These are phyloP conservation scores for Agaricales sp. DNA, from an alignment of 1,284 basidiomycete species.

Conservation along the genomic window DNA sequence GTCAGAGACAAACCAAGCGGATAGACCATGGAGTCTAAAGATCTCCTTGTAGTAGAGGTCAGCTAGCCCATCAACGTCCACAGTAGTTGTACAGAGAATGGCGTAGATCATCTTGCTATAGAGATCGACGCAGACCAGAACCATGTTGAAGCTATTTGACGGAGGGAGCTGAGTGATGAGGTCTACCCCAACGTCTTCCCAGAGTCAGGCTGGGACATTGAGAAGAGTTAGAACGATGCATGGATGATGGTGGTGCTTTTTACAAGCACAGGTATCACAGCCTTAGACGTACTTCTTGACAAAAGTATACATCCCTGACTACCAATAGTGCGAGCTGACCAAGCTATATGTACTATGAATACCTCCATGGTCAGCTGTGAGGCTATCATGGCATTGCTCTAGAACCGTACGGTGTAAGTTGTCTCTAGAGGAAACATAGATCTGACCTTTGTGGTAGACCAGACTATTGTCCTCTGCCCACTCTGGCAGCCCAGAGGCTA, in stretches of 20 bases:
- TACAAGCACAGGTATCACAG: neutral
- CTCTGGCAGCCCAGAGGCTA: neutral
- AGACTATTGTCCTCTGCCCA: neutral
- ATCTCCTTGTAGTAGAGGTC: conserved; percentile 5
- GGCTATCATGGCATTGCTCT: neutral
- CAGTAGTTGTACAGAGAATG: neutral
- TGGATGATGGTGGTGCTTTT: neutral
- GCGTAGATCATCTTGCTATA: conserved; percentile 3
- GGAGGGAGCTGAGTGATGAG: neutral
- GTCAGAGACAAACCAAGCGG: neutral
- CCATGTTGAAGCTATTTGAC: neutral
- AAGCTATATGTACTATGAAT: neutral
- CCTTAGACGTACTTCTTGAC: neutral
- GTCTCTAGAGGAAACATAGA: neutral
- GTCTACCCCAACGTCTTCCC: neutral
- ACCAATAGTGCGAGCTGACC: neutral
- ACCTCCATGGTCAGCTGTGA: neutral
- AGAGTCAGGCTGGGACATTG: neutral
- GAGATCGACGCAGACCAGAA: conserved; percentile 3
- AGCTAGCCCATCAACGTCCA: conserved; percentile 1
- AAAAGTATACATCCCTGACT: neutral
- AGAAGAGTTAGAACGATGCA: neutral
- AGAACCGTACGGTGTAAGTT: neutral
- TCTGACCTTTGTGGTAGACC: neutral
- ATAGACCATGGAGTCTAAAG: conserved; percentile 13